Percentiles rank a stretch among this genome's conserved stretches.
Conservation (phyloP, 345 rosid genomes). For the Salix exigua region DNA sequence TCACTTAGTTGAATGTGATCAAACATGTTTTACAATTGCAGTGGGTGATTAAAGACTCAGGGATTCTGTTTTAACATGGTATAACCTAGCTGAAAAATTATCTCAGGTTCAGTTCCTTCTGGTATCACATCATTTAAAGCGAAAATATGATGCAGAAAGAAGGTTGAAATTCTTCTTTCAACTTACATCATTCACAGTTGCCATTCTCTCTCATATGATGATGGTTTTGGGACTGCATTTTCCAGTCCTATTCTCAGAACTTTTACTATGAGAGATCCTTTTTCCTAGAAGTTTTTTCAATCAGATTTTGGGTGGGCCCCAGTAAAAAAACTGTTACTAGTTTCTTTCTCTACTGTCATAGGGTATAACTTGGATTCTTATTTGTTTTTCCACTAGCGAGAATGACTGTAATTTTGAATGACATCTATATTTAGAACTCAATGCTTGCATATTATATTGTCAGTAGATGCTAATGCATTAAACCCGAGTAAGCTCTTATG, state of each 20-base stretch:
- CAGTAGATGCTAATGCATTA: not conserved
- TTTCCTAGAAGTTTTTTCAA: not conserved
- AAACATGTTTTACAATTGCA: not conserved
- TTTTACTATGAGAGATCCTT: not conserved
- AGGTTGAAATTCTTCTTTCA: not conserved
- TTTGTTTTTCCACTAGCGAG: not conserved
- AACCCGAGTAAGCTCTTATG: not conserved
- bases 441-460: not conserved
- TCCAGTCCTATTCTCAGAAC: not conserved
- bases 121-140: not conserved
- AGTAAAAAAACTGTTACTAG: not conserved
- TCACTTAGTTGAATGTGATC: not conserved
- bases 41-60: not conserved
- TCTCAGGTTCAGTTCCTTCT: not conserved
- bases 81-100: not conserved
- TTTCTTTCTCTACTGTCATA: not conserved
- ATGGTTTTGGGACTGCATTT: not conserved
- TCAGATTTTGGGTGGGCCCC: not conserved
- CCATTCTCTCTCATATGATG: not conserved
- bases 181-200: not conserved
- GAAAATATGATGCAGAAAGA: not conserved
- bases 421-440: not conserved
- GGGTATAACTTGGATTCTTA: not conserved
- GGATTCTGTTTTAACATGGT: not conserved
- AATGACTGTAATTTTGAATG: not conserved